Base-by-base conservation (phyloP, 352 stramenopile genomes). In the Pythium biforme region DNA sequence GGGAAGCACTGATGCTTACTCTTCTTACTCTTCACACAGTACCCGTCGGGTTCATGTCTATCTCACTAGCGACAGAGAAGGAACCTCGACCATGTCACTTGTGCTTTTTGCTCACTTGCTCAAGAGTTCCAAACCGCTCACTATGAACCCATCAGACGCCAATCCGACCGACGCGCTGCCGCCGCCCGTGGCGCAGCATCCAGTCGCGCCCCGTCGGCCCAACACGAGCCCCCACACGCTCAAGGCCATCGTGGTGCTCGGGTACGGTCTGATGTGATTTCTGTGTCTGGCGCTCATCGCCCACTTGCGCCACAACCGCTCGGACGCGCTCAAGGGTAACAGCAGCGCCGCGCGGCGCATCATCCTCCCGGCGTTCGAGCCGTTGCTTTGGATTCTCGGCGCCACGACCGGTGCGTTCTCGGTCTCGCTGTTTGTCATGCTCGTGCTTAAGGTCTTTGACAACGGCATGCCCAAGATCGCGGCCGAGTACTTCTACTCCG, bases 291-390 rank as follows among this genome's bases (percentile, higher is more conserved):
- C 56, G 29, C 58, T 69, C 45, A 66, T 92, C 20, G 49, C 73
- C 3, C 82, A 91, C 63, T 75, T 92, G 66, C 74, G 76, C 1
- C 50, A 79, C 64, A 75, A 90, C 55, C 73, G 80, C n/a, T 66
- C 66, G 15, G 73, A 73, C 3, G 81, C 77, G 2, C 70, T 84
- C 15, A 63, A 73, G 19, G 84, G 84, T 5, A 73, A 88, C 60
- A 58, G 64, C 3, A 59, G 45, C 34, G 84, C 84, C 3, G 84
- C 82, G 9, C 70, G 77, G 7, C 78, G 81, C 59, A 72, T 91
- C 31, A 73, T 94, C 11, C 50, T 94, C 4, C 85, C 85, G 7
- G 78, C 79, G 15, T 91, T 88, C 47, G 82, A 86, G 62, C 82
- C 82, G 2, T 60, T 91, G 27, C 59, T 91, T 6, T 86, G 75